Base-by-base conservation (phyloP, 192 early-diverging fungal genomes). In the Gorgonomyces haynaldii region DNA sequence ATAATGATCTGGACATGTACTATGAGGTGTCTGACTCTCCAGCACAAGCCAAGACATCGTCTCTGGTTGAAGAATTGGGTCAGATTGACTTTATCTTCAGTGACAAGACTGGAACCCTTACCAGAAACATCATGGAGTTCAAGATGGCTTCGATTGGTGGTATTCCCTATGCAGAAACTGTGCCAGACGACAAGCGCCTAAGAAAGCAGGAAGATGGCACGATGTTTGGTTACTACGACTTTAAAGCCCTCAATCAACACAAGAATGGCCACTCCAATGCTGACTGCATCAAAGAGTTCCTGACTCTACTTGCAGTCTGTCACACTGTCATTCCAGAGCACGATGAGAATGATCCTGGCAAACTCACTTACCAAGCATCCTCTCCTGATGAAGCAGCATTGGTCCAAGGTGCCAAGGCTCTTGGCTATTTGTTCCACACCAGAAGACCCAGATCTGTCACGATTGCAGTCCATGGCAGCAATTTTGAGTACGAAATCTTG, bases 261-360 rank as follows among this genome's bases (percentile, higher is more conserved):
- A 52, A 79, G 3, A 52, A 65, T n/a, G 38, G 45, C 3, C 53
- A 60, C 26, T 19, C 36, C 16, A 62, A 58, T 29, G 53, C 53
- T 1, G 15, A 27, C n/a, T 23, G 59, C 23, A 81, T 96, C 32
- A 67, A 79, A 25, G 91, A 96, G 64, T 98, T 98, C 51, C 69
- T 92, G 49, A 86, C 83, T 16, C 60, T 96, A 16, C 70, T 98
- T 17, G 77, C 89, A 17, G 84, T 87, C 7, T 98, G 95, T 58
- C 95, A 98, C 60, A 98, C 95, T 6, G 95, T 98, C 25, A 98
- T 98, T 53, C 92, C 95, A n/a, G 95, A 98, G 61, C 16, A 40
- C 54, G 70, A 63, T 50, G 69, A 72, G 17, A 53, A 66, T 30
- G 72, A 71, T 15, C 75, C 75, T 0, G 65, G 62, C 1, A 78